Conservation (phyloP, 2,329 filamentous ascomycete species). For the Alternaria brassicae region DNA sequence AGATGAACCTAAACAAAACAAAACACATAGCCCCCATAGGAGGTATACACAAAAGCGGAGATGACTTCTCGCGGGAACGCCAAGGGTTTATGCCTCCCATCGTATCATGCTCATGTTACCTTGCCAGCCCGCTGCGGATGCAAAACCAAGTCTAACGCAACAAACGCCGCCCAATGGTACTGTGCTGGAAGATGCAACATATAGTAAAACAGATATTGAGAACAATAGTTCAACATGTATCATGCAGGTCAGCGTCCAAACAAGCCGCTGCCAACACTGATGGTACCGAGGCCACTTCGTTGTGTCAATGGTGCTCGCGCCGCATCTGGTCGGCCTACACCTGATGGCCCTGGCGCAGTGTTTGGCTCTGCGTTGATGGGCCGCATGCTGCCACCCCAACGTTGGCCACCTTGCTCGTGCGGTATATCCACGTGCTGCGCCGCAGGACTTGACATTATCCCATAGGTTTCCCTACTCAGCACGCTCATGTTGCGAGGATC, state of each 20-base stretch:
- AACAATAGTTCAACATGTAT: conserved; percentile 2
- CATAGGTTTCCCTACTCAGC: conserved; percentile 39
- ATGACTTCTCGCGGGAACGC: neutral
- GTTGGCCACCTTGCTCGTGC: conserved; percentile 36
- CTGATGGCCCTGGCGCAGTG: conserved; percentile 25
- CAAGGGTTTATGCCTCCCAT: conserved; percentile 3
- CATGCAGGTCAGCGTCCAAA: conserved; percentile 38
- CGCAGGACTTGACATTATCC: conserved; percentile 41
- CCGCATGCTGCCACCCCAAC: conserved; percentile 34
- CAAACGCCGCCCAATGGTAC: conserved; percentile 3
- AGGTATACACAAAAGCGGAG: conserved; percentile 4
- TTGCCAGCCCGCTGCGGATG: conserved; percentile 2
- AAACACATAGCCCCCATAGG: conserved; percentile 1
- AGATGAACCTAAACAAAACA: neutral
- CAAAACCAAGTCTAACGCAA: conserved; percentile 6
- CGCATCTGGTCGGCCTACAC: conserved; percentile 34
- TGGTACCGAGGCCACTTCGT: conserved; percentile 39
- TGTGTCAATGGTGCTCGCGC: conserved; percentile 36
- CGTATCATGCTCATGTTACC: conserved; percentile 1
- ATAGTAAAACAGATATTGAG: conserved; percentile 11
- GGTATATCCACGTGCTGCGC: conserved; percentile 31
- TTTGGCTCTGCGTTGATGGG: conserved; percentile 25
- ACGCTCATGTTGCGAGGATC: conserved; percentile 34
- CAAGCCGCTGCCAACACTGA: conserved; percentile 42
- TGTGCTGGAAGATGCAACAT: neutral